A percentile compares a stretch with the other conserved stretches of the same genome.
Conservation (phyloP, 2,329 filamentous ascomycete genomes). For the Fusarium ramigenum region DNA sequence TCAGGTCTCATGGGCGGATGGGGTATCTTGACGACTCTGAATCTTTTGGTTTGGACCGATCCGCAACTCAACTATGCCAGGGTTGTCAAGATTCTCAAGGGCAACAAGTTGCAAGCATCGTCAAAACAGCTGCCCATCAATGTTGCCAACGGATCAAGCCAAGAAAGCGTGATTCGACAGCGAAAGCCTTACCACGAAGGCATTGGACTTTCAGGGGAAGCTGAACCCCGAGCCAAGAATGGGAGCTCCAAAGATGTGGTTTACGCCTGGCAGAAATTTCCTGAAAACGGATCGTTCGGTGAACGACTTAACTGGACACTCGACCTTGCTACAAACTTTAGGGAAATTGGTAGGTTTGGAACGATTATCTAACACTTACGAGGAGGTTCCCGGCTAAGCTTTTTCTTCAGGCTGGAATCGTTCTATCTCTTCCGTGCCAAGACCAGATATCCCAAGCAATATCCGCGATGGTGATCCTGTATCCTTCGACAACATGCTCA, state of each 20-base stretch:
- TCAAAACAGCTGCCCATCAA: not conserved
- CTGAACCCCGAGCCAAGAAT: not conserved
- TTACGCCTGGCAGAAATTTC: slow-evolving; percentile 70
- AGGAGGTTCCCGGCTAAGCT: not conserved
- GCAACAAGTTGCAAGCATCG: not conserved
- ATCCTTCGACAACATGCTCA: slow-evolving; percentile 53
- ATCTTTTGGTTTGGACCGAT: slow-evolving; percentile 62
- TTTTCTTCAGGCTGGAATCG: slow-evolving; percentile 63
- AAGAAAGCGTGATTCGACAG: slow-evolving; percentile 24
- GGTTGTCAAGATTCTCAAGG: slow-evolving; percentile 50
- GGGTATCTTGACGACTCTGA: slow-evolving; percentile 59
- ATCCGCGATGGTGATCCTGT: slow-evolving; percentile 50
- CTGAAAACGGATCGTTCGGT: slow-evolving; percentile 57
- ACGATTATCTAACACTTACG: not conserved
- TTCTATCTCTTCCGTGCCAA: slow-evolving; percentile 61
- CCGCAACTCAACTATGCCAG: slow-evolving; percentile 67
- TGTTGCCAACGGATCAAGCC: not conserved
- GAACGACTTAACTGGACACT: slow-evolving; percentile 64
- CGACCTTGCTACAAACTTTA: slow-evolving; percentile 64
- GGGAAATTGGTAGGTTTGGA: slow-evolving; percentile 59
- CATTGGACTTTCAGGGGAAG: not conserved
- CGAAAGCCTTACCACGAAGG: slow-evolving; percentile 16
- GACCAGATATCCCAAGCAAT: slow-evolving; percentile 52
- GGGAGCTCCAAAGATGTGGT: slow-evolving; percentile 48
- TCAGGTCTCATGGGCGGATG: slow-evolving; percentile 61